Evolutionary conservation across 768 basidiomycete genomes (phyloP).

Genomic region (Termitomyces sp.): DNA sequence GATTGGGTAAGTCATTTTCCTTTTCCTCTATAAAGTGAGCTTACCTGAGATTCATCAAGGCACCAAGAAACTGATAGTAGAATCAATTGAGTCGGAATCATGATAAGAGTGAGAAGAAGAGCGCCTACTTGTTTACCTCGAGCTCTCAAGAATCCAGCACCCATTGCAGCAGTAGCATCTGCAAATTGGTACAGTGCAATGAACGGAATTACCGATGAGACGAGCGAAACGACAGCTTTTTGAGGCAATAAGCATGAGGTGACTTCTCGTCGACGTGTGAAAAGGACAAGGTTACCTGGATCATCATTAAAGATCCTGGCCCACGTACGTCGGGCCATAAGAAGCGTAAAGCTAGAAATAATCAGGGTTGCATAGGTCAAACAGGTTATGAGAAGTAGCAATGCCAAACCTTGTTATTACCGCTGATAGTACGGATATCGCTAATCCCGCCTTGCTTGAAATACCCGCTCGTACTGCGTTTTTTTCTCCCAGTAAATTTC

Average conservation of each 20-base stretch:
- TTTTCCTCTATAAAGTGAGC: not conserved
- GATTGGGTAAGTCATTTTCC: not conserved
- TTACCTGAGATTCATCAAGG: not conserved
- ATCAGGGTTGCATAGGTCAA: not conserved
- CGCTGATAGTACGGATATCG: slow-evolving; percentile 27
- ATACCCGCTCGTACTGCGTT: slow-evolving; percentile 5
- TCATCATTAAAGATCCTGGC: not conserved
- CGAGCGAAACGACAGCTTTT: not conserved
- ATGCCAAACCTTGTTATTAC: not conserved
- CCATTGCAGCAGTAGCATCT: not conserved
- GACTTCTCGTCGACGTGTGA: not conserved
- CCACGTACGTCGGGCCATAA: not conserved
- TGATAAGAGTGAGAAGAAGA: not conserved
- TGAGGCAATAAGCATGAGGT: not conserved
- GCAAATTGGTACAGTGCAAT: not conserved
- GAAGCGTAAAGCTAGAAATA: not conserved
- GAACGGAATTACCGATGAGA: not conserved
- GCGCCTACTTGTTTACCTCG: not conserved
- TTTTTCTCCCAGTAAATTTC: slow-evolving; percentile 11
- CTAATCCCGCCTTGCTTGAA: slow-evolving; percentile 45
- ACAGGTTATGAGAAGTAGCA: not conserved
- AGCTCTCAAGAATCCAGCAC: not conserved
- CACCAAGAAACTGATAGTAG: not conserved
- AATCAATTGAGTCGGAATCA: not conserved
- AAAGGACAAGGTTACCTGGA: not conserved